Evolutionary conservation across 768 basidiomycete genomes (phyloP).

Genomic region (Leccinum barrowsii): DNA sequence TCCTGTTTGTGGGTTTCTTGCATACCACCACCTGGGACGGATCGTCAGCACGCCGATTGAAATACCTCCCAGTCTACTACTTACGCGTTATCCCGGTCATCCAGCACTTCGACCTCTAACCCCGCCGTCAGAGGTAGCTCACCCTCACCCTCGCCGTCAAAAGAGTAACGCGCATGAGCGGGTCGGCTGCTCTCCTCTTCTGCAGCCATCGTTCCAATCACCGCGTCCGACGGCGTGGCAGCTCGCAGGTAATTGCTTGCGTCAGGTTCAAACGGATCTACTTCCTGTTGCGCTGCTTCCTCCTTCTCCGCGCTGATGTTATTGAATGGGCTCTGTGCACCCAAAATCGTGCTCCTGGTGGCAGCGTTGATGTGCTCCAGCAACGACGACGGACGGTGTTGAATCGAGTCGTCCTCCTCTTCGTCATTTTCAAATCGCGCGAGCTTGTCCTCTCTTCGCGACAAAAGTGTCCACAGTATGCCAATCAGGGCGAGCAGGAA

Average conservation of each 20-base stretch:
- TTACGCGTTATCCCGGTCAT: constrained; percentile 77
- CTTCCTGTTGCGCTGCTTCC: constrained; percentile 42
- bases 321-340: constrained; percentile 40
- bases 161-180: constrained; percentile 79
- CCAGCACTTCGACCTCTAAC: constrained; percentile 69
- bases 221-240: constrained; percentile 75
- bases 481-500: constrained; percentile 84
- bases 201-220: constrained; percentile 53
- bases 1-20: constrained; percentile 73
- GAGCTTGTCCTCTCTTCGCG: constrained; percentile 71
- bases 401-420: constrained; percentile 72
- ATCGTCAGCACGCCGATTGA: constrained; percentile 7
- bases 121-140: constrained; percentile 70
- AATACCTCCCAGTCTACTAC: constrained; percentile 25
- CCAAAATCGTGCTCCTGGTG: constrained; percentile 78
- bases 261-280: constrained; percentile 65
- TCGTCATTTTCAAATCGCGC: constrained; percentile 64
- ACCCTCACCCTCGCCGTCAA: constrained; percentile 75
- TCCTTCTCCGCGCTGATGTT: constrained; percentile 50
- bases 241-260: constrained; percentile 75
- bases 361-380: constrained; percentile 91
- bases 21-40: constrained; percentile 87
- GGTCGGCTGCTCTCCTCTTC: constrained; percentile 67
- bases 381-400: constrained; percentile 81
- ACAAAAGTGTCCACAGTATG: constrained; percentile 86